Evolutionary conservation across 1,284 basidiomycete genomes (phyloP).

Genomic region (Rhodotorula sp.): DNA sequence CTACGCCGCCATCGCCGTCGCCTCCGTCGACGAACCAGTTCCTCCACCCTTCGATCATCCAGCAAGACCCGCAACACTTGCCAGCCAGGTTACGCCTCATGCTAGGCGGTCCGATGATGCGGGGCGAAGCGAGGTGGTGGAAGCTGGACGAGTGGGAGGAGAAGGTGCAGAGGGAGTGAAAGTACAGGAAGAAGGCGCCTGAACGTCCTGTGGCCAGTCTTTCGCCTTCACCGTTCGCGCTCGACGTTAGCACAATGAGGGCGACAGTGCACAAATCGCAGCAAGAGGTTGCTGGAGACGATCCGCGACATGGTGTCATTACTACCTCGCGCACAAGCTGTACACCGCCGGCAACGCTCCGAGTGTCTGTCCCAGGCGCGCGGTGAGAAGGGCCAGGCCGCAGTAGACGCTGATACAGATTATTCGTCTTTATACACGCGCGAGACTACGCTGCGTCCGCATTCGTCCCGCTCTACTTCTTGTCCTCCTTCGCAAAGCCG

Average conservation of each 20-base stretch:
- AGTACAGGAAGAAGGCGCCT: neutral
- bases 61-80: neutral
- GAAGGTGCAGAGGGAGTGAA: constrained; percentile 8
- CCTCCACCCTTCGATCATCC: neutral
- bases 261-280: too few relatives aligned
- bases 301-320: too few relatives aligned
- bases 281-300: too few relatives aligned
- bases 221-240: too few relatives aligned
- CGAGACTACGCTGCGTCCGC: neutral
- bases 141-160: neutral
- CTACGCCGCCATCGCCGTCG: neutral
- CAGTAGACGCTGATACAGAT: neutral
- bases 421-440: neutral
- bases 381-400: too few relatives aligned
- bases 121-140: neutral
- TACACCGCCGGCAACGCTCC: too few relatives aligned
- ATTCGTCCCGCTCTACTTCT: neutral
- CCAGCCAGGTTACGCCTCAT: neutral
- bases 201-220: too few relatives aligned
- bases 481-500: neutral
- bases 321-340: too few relatives aligned
- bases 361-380: too few relatives aligned
- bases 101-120: neutral
- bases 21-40: neutral
- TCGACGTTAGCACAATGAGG: too few relatives aligned